Evolutionary conservation across 1,139 yeast genomes (phyloP).

Genomic region (Pichia sp.): DNA sequence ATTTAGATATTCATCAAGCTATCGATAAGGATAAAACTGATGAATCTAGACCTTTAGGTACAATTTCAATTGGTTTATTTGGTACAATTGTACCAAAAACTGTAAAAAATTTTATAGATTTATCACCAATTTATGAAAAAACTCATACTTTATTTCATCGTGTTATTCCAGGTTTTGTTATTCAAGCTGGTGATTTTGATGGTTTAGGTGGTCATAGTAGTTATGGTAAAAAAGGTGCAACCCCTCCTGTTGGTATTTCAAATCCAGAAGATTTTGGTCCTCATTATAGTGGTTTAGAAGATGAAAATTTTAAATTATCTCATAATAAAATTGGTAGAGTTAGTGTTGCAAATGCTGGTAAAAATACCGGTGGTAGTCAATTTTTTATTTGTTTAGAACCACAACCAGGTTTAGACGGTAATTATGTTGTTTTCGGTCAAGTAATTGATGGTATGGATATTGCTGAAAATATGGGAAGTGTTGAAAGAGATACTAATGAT

Average conservation of each 20-base stretch:
- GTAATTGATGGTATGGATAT: constrained; percentile 64
- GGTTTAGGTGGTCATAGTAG: constrained; percentile 75
- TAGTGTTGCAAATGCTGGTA: constrained; percentile 80
- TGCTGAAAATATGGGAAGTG: constrained; percentile 47
- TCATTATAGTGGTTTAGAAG: constrained; percentile 28
- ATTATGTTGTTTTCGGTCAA: constrained; percentile 80
- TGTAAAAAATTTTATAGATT: constrained; percentile 61
- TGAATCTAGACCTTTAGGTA: constrained; percentile 45
- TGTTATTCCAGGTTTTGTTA: constrained; percentile 70
- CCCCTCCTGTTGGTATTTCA: constrained; percentile 29
- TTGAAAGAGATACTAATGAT: constrained; percentile 43
- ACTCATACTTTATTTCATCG: constrained; percentile 64
- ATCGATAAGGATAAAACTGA: not conserved
- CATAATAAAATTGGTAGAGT: constrained; percentile 66
- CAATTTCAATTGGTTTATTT: constrained; percentile 61
- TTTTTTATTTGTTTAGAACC: constrained; percentile 51
- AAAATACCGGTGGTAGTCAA: constrained; percentile 75
- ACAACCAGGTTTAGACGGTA: constrained; percentile 60
- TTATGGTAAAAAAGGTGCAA: constrained; percentile 47
- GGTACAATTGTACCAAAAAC: constrained; percentile 74
- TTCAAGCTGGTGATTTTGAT: constrained; percentile 78
- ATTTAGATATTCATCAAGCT: constrained; percentile 52
- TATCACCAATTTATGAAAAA: constrained; percentile 52
- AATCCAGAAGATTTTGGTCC: constrained; percentile 7
- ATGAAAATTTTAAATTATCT: constrained; percentile 60